Evolutionary conservation across 2,329 filamentous ascomycete species (phyloP).

Genomic region (Diaporthe velutina): DNA sequence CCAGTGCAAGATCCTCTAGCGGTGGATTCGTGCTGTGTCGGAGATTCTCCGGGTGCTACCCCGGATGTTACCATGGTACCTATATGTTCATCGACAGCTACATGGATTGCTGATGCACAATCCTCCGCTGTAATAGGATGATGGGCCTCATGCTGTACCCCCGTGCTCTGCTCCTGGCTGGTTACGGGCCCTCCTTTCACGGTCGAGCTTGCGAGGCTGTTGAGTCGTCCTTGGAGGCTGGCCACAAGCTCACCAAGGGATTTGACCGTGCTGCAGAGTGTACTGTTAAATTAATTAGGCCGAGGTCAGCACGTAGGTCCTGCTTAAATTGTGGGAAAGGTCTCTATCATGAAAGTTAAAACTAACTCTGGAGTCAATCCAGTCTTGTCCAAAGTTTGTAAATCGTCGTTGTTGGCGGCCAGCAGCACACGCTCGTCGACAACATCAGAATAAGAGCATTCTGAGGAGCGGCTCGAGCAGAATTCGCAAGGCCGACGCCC

Average conservation of each 20-base stretch:
- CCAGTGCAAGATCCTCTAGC: neutral
- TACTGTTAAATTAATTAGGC: too few species aligned
- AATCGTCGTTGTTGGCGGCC: neutral
- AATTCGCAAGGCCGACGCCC: neutral
- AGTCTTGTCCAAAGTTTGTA: neutral
- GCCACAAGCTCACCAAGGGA: neutral
- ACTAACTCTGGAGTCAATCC: neutral
- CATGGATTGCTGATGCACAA: neutral
- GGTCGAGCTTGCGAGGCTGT: neutral
- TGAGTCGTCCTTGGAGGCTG: neutral
- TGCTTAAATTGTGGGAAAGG: too few species aligned
- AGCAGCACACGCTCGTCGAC: neutral
- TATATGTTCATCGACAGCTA: neutral
- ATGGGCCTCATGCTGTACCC: neutral
- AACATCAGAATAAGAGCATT: neutral
- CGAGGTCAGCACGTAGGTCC: too few species aligned
- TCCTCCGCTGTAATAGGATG: neutral
- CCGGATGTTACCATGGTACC: too few species aligned
- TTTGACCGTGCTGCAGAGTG: neutral
- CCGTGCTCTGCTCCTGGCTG: neutral
- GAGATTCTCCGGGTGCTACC: neutral
- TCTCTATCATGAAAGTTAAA: too few species aligned
- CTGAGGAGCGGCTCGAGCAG: neutral
- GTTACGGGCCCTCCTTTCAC: neutral
- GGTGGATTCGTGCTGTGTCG: neutral